Evolutionary conservation across 805 yeast genomes (phyloP).

Genomic region (Wickerhamomyces tratensis): DNA sequence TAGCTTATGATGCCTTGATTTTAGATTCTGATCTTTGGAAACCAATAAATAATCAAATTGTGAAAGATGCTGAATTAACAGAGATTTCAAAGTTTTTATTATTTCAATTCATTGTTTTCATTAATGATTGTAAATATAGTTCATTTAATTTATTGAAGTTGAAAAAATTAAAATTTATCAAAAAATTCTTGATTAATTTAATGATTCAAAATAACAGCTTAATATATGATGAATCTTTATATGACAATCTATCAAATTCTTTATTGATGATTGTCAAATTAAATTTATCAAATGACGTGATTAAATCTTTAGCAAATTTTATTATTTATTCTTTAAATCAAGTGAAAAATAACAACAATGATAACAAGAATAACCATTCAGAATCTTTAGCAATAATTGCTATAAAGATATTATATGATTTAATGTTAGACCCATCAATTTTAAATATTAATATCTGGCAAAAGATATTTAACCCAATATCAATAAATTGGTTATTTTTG

Average conservation of each 20-base stretch:
- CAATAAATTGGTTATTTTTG: constrained; percentile 59
- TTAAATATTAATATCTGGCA: constrained; percentile 33
- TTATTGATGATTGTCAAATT: constrained; percentile 30
- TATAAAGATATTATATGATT: constrained; percentile 19
- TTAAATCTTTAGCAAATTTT: constrained; percentile 43
- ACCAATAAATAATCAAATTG: constrained; percentile 5
- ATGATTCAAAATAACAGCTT: no score
- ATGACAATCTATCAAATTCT: constrained; percentile 29
- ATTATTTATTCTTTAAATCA: constrained; percentile 37
- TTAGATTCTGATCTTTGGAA: constrained; percentile 58
- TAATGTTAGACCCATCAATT: constrained; percentile 26
- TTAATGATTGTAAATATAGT: constrained; percentile 40
- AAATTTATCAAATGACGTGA: constrained; percentile 44
- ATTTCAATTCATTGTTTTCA: constrained; percentile 47
- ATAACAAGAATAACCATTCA: no score
- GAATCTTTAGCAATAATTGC: constrained; percentile 17
- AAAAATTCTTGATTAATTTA: constrained; percentile 16
- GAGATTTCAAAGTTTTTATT: constrained; percentile 44
- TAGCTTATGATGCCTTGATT: constrained; percentile 48
- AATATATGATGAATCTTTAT: neutral
- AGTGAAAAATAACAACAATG: constrained; percentile 9
- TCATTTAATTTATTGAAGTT: constrained; percentile 43
- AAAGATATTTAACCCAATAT: constrained; percentile 41
- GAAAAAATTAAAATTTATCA: constrained; percentile 38
- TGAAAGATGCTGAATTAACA: constrained; percentile 12